A percentile compares a stretch with the other conserved stretches of the same genome.
Conservation (phyloP, 2,329 filamentous ascomycete species). For the Talaromyces funiculosus region DNA sequence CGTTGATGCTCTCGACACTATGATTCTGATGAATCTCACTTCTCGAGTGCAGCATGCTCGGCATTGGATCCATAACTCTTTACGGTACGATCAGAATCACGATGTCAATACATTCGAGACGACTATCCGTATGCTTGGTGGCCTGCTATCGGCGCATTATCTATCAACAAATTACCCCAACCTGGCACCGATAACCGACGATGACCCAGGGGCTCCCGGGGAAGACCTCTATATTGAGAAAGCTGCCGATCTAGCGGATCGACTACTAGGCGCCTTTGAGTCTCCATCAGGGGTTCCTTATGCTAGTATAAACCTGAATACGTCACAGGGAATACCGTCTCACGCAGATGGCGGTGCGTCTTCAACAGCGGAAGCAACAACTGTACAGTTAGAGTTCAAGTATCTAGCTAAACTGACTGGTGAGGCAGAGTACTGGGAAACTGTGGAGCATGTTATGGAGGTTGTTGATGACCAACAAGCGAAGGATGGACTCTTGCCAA, state of each 20-base stretch:
- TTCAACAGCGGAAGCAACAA: conserved; percentile 89
- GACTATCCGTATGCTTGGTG: conserved; percentile 26
- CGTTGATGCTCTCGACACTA: conserved; percentile 87
- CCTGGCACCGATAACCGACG: conserved; percentile 67
- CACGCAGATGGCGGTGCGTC: conserved; percentile 82
- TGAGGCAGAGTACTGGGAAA: conserved; percentile 87
- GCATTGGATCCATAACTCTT: conserved; percentile 75
- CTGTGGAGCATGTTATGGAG: conserved; percentile 85
- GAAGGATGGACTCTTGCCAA: conserved; percentile 80
- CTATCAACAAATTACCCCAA: conserved; percentile 76
- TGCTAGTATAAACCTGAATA: conserved; percentile 82
- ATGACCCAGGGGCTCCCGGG: conserved; percentile 65
- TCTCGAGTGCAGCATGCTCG: conserved; percentile 75
- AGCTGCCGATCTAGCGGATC: conserved; percentile 84
- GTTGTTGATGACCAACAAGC: conserved; percentile 77
- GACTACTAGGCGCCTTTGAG: conserved; percentile 81
- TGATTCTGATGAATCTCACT: conserved; percentile 98
- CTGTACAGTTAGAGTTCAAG: conserved; percentile 92
- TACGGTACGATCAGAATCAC: conserved; percentile 86
- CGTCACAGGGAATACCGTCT: conserved; percentile 68
- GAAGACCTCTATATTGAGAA: conserved; percentile 96
- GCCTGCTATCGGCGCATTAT: conserved; percentile 53
- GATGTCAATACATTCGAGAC: conserved; percentile 46
- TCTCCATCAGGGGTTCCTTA: conserved; percentile 81
- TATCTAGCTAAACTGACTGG: conserved; percentile 93